Base-by-base conservation (phyloP, 2,329 filamentous ascomycete genomes). In the Cadophora sp. region DNA sequence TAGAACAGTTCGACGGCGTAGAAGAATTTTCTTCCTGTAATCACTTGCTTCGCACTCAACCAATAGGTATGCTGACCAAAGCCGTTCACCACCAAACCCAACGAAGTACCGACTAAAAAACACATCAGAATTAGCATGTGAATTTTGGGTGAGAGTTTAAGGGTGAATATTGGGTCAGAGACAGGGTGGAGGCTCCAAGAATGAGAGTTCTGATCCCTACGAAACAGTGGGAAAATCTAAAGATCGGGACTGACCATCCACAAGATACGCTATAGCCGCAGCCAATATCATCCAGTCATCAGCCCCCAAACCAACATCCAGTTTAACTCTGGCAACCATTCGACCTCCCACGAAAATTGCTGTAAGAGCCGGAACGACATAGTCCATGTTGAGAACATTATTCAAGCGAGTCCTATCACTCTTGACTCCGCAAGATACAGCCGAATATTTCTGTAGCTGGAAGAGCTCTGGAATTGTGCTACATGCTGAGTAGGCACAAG, bases 281-380 rank as follows among this genome's bases (percentile, higher is more conserved):
- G 62, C 59, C 4, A 67, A 9, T 55, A 70, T 66, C 2, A 43
- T 63, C 62, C 60, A 70, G 22, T 70, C 68, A 53, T 70, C 68
- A 13, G 51, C 22, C 1, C 68, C 65, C 6, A 70, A 14, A 11
- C 68, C 65, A 30, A 67, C 60, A 22, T 63, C 59, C 41, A 70
- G 22, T n/a, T 8, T 16, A 13, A 64, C 27, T 43, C 68, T 53
- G 9, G 65, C 51, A 43, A 36, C 55, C 1, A 67, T 39, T 16
- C 68, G 39, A 14, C 53, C 62, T 8, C 22, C 59, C 2, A 70
- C 45, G 22, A 67, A 67, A 11, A 59, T 9, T 4, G 50, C 56
- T n/a, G 60, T 66, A 9, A 70, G 36, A 14, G 50, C 24, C 24
- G 63, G 62, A 11, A 70, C 14, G 14, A 62, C 43, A 55, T 67